Conservation (phyloP, 169 alveolate species). For the Plasmodium gonderi region DNA sequence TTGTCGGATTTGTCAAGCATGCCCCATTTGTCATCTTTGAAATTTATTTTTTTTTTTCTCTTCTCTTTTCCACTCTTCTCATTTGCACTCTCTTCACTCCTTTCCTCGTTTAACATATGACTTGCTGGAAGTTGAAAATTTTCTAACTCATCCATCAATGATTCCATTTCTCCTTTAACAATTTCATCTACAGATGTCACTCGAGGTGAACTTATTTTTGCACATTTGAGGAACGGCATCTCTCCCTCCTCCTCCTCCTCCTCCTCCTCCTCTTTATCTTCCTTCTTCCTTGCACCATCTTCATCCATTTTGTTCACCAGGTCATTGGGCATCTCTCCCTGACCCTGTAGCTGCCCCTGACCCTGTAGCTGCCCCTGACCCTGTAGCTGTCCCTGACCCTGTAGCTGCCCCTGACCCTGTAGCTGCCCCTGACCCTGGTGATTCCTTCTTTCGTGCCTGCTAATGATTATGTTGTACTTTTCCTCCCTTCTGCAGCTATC, state of each 20-base stretch:
- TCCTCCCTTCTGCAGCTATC: neutral
- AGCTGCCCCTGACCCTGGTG: too few species aligned
- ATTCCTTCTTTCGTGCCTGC: conserved; percentile 4
- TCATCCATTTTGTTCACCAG: neutral
- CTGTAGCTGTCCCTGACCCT: too few species aligned
- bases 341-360: too few species aligned
- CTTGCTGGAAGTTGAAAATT: conserved; percentile 35
- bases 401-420: too few species aligned
- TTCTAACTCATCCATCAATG: neutral
- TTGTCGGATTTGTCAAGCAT: too few species aligned
- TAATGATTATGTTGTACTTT: neutral
- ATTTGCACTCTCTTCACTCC: neutral
- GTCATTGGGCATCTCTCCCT: too few species aligned
- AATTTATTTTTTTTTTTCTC: conserved; percentile 26
- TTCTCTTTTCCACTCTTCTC: neutral
- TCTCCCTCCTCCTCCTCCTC: neutral
- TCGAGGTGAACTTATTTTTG: neutral
- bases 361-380: too few species aligned
- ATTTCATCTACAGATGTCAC: neutral
- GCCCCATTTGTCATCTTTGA: conserved; percentile 15
- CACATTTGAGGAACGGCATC: neutral
- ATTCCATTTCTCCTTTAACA: neutral
- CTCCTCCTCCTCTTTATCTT: neutral
- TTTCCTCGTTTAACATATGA: conserved; percentile 26
- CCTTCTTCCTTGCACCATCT: neutral